Percentiles rank a stretch among this genome's conserved stretches.
phyloP scores from a whole-genome alignment of 23 red algal species.

The Cyanidium caldarium region DNA sequence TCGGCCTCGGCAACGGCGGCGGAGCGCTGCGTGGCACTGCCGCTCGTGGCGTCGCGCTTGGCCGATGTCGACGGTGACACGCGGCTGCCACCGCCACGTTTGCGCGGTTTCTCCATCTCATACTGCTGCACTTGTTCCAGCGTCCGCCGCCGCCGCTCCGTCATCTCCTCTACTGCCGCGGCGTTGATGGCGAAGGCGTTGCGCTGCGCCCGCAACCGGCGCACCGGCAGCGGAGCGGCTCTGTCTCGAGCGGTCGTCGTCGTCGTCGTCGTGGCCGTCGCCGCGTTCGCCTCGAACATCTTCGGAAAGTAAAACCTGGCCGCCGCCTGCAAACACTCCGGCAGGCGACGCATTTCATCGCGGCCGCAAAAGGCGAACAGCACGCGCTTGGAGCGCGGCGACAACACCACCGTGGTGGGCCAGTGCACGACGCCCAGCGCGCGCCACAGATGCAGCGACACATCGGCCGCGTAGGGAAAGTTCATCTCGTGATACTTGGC shows the following conservation, averaged over 20 bases:
- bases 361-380: conserved; percentile 4
- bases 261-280: too few relatives aligned
- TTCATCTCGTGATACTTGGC: conserved; percentile 11
- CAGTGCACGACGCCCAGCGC: conserved; percentile 3
- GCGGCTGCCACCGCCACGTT: background rate
- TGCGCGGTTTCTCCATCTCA: background rate
- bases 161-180: background rate
- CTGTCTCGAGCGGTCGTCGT: too few relatives aligned
- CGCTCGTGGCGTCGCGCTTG: background rate
- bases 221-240: background rate
- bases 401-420: conserved; percentile 6
- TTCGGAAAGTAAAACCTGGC: conserved; percentile 10
- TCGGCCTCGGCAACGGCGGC: background rate
- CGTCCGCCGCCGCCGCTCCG: background rate
- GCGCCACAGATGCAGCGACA: conserved; percentile 5
- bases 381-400: background rate
- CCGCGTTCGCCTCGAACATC: background rate
- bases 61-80: background rate
- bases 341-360: background rate
- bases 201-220: background rate
- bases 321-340: background rate
- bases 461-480: conserved; percentile 19
- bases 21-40: too few relatives aligned
- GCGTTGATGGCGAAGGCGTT: background rate
- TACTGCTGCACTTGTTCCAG: background rate